Evolutionary conservation across 768 basidiomycete species (phyloP), one percentile per base, ranked within the genome.

Genomic region (Phallus indusiatus): DNA sequence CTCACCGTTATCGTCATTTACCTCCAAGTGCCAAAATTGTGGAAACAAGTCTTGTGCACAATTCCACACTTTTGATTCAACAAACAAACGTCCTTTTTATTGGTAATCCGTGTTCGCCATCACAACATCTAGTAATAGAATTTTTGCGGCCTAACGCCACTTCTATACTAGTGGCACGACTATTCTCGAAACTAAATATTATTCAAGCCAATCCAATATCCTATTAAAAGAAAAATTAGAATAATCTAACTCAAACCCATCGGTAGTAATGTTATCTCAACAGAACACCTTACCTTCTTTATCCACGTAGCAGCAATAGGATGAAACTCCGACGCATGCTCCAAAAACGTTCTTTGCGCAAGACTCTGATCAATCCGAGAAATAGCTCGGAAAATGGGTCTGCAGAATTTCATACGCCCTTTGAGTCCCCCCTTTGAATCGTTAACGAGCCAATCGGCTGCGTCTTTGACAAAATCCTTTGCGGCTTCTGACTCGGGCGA

Each of bases 401-500:
- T 71, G 69, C 89, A 90, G 73, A 90, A 90, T 68, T 91, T 90
- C 88, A 90, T 90, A 35, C 89, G 76, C 11, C 89, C 89, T 65
- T 88, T 86, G 59, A 91, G 73, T 0, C 80, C 83, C 28, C 28
- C 28, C 21, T 76, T 77, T 22, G 75, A 81, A 14, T 42, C 46
- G 63, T 84, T 72, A 14, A 83, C 78, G 20, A 90, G 80, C 88
- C 89, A 90, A 22, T 78, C 74, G 0, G 75, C 79, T 0, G 84
- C 88, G 21, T 78, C 73, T 0, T 61, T 59, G 8, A 81, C 83
- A 62, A 80, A 81, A 17, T 67, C 66, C 42, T 71, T 68, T 2
- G 86, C 84, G 0, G 75, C 76, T n/a, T 67, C 60, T 0, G 81
- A n/a, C n/a, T n/a, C n/a, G n/a, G n/a, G n/a, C n/a, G n/a, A 77